Conservation (phyloP, 345 rosid genomes). For the Murraya paniculata region DNA sequence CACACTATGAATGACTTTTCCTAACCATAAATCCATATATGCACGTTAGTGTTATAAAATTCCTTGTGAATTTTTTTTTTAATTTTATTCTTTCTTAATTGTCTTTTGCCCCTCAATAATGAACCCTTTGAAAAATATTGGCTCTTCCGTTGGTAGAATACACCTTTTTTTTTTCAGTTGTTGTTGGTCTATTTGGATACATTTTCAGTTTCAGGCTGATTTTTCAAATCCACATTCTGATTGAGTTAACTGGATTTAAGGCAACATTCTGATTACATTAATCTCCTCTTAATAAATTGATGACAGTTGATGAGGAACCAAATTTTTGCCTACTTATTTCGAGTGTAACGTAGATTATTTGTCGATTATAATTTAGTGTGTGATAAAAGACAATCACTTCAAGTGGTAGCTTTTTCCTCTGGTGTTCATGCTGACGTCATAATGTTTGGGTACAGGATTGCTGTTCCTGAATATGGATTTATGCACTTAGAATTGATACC, state of each 20-base stretch:
- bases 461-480: conserved; percentile 76
- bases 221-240: too few species aligned
- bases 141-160: background rate
- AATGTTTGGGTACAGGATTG: conserved; percentile 48
- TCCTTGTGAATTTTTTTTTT: background rate
- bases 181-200: background rate
- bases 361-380: background rate
- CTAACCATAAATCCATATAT: background rate
- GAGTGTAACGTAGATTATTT: too few species aligned
- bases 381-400: background rate
- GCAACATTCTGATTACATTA: too few species aligned
- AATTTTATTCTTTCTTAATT: too few species aligned
- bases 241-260: too few species aligned
- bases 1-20: background rate
- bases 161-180: background rate
- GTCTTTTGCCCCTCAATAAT: background rate
- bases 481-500: conserved; percentile 85
- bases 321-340: too few species aligned
- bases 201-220: too few species aligned
- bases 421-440: conserved; percentile 9
- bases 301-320: too few species aligned
- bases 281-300: too few species aligned
- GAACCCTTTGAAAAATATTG: background rate
- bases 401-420: background rate
- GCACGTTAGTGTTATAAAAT: background rate